phyloP scores from a whole-genome alignment of 2,329 filamentous ascomycete species.

The Ceratocystis colombiana region DNA sequence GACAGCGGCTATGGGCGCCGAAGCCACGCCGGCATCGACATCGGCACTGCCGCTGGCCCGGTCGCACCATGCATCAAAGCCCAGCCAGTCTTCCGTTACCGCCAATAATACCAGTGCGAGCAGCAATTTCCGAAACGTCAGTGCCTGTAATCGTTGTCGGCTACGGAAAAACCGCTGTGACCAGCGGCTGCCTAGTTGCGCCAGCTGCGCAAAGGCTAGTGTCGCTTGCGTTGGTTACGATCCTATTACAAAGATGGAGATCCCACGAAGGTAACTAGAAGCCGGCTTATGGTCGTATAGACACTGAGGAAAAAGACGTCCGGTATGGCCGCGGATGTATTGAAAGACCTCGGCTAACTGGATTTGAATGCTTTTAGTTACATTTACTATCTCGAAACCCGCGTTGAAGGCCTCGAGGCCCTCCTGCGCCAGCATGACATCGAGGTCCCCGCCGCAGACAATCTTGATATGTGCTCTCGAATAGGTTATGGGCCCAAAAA shows the following conservation, averaged over 20 bases:
- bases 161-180: slow-evolving; percentile 92
- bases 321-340: no score
- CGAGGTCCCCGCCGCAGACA: slow-evolving; percentile 57
- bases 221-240: slow-evolving; percentile 92
- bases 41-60: background rate
- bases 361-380: slow-evolving; percentile 46
- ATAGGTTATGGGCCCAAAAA: slow-evolving; percentile 33
- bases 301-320: no score
- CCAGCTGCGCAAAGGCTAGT: slow-evolving; percentile 83
- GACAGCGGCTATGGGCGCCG: background rate
- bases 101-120: slow-evolving; percentile 45
- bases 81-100: slow-evolving; percentile 28
- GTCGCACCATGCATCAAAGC: background rate
- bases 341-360: slow-evolving; percentile 15
- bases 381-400: slow-evolving; percentile 86
- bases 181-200: slow-evolving; percentile 81
- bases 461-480: slow-evolving; percentile 56
- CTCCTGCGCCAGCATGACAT: slow-evolving; percentile 61
- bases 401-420: slow-evolving; percentile 72
- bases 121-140: slow-evolving; percentile 73
- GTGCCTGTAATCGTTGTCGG: slow-evolving; percentile 86
- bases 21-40: background rate
- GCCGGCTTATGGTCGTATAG: background rate
- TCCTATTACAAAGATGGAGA: slow-evolving; percentile 91
- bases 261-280: slow-evolving; percentile 72